These are phyloP conservation scores for Bauhinia variegata DNA, from an alignment of 306 rosid species.

Conservation along the genomic window DNA sequence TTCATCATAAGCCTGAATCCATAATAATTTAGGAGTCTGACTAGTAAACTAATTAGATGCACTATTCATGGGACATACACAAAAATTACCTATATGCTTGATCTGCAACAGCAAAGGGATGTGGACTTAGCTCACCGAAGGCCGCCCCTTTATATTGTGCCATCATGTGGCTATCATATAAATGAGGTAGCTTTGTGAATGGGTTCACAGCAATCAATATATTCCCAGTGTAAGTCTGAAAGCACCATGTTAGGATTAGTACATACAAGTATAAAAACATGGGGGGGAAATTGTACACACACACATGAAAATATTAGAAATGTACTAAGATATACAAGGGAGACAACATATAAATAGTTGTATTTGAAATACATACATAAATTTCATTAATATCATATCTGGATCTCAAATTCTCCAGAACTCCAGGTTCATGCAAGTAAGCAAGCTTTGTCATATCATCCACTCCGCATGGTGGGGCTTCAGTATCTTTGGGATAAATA, in stretches of 20 bases:
- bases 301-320: background rate
- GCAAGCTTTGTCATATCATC: conserved; percentile 96
- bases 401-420: conserved; percentile 70
- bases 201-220: conserved; percentile 99
- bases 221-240: conserved; percentile 96
- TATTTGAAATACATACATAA: conserved; percentile 57
- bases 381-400: conserved; percentile 91
- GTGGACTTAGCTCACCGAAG: conserved; percentile 99
- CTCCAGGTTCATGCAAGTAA: conserved; percentile 90
- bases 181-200: conserved; percentile 86
- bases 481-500: conserved; percentile 80
- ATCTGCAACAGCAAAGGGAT: conserved; percentile 99
- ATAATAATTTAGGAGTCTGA: conserved; percentile 32
- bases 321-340: background rate
- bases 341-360: conserved; percentile 1
- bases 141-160: conserved; percentile 97
- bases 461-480: conserved; percentile 89
- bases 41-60: conserved; percentile 33
- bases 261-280: conserved; percentile 25
- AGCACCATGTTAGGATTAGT: conserved; percentile 40
- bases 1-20: conserved; percentile 92
- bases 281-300: background rate
- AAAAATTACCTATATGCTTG: conserved; percentile 90
- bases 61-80: conserved; percentile 30
- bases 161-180: conserved; percentile 98